Conservation (phyloP, 2,329 filamentous ascomycete genomes). For the Metarhizium humberi region DNA sequence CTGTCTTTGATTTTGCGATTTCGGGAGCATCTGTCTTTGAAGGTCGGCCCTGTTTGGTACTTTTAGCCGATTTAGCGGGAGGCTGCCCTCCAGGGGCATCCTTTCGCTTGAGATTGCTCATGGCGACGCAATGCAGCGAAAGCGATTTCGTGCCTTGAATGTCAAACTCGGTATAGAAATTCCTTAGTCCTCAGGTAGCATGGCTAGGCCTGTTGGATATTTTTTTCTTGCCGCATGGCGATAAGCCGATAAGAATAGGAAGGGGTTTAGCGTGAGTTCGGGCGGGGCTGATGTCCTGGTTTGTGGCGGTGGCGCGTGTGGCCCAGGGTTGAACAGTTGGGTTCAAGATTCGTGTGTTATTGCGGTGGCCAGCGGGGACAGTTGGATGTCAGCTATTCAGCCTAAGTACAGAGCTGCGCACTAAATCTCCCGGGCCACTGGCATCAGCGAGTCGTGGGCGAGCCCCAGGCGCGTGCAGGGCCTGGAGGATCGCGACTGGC, state of each 20-base stretch:
- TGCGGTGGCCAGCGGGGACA: too few species aligned
- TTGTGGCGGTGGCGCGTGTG: neutral
- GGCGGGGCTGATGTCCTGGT: neutral
- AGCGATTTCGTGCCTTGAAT: neutral
- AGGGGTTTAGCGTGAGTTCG: slow-evolving; percentile 1
- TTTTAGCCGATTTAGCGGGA: slow-evolving; percentile 38
- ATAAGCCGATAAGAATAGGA: slow-evolving; percentile 18
- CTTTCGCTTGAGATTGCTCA: slow-evolving; percentile 51
- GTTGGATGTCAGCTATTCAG: neutral
- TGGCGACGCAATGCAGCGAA: slow-evolving; percentile 21
- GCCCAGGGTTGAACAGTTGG: too few species aligned
- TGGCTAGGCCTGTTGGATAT: neutral
- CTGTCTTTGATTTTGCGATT: slow-evolving; percentile 16
- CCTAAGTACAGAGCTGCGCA: too few species aligned
- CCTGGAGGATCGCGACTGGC: neutral
- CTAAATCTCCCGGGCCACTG: neutral
- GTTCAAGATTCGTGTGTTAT: too few species aligned
- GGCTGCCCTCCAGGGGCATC: slow-evolving; percentile 43
- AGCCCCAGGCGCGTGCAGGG: neutral
- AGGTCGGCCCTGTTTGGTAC: slow-evolving; percentile 34
- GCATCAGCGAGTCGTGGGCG: neutral
- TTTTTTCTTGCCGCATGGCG: slow-evolving; percentile 13
- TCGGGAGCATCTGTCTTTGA: slow-evolving; percentile 32
- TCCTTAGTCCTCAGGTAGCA: slow-evolving; percentile 9
- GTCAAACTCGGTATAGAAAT: slow-evolving; percentile 5